Evolutionary conservation across 2,329 filamentous ascomycete genomes (phyloP), one percentile per base, ranked within the genome.

Genomic region (Chrysoporthe deuterocubensis): DNA sequence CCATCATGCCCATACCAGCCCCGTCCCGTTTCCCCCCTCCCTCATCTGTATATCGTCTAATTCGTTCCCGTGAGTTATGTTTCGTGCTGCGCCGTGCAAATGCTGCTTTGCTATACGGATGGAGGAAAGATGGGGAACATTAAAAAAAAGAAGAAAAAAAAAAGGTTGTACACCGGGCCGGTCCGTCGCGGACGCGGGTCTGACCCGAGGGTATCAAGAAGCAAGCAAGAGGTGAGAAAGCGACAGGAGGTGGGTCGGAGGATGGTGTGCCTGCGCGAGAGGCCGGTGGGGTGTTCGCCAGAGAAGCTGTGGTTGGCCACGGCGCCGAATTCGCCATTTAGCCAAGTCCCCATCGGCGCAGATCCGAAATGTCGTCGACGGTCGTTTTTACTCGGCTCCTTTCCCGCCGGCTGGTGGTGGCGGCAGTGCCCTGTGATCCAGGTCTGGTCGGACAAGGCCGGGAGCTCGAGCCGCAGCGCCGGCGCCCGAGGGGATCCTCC

Each of bases 71-170:
- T 62, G 62, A 63, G 7, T 21, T 26, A 26, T 26, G 26, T 57
- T 14, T 66, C 57, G 32, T 37, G 37, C 13, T 64, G 34, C 67
- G 67, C 67, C 65, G 26, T 65, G 58, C 54, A 65, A 61, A 69
- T 69, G 67, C 67, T 67, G 60, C 32, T 26, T 26, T 26, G 26
- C 26, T 26, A 26, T 2, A 26, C 46, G 61, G 26, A 54, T 54
- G 21, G n/a, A 26, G n/a, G 50, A 32, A 54, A 58, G 52, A 48
- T n/a, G 46, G 32, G 37, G 26, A 2, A 26, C 26, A 42, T 57
- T 42, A 26, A 34, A 32, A 32, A 32, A 32, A 57, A 44, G 37
- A 50, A 48, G 7, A n/a, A 16, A 32, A 32, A 57, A 44, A 50
- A 42, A 48, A 9, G 6, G 14, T n/a, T 54, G 21, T 54, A 14